Evolutionary conservation across 2,329 filamentous ascomycete genomes (phyloP).

Genomic region (Colletotrichum ledebouriae): DNA sequence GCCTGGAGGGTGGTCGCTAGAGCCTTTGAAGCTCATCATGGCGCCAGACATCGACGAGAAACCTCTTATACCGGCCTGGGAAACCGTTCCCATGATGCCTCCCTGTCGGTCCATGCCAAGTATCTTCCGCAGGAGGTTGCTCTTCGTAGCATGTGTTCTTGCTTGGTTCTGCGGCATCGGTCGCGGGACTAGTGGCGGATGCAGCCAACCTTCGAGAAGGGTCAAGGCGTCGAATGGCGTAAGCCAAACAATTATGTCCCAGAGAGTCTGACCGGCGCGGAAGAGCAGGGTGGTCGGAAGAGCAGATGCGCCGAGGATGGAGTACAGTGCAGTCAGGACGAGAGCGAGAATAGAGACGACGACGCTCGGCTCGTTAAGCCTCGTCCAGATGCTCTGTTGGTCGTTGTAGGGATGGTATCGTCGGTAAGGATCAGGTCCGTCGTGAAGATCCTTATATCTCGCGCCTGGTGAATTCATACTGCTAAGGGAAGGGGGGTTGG

Average conservation of each 20-base stretch:
- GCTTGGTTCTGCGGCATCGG: slow-evolving; percentile 54
- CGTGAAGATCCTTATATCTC: slow-evolving; percentile 34
- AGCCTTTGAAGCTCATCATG: slow-evolving; percentile 55
- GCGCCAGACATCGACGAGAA: slow-evolving; percentile 65
- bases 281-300: slow-evolving; percentile 48
- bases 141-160: slow-evolving; percentile 70
- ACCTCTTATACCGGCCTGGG: slow-evolving; percentile 69
- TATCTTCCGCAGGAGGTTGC: slow-evolving; percentile 73
- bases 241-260: slow-evolving; percentile 71
- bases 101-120: slow-evolving; percentile 68
- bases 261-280: slow-evolving; percentile 61
- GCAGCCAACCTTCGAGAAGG: slow-evolving; percentile 68
- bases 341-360: slow-evolving; percentile 53
- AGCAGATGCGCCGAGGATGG: slow-evolving; percentile 51
- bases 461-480: slow-evolving; percentile 42
- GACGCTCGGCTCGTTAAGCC: slow-evolving; percentile 52
- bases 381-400: slow-evolving; percentile 46
- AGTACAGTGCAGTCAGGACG: slow-evolving; percentile 51
- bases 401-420: slow-evolving; percentile 13
- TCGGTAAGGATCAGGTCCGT: slow-evolving; percentile 39
- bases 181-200: slow-evolving; percentile 58
- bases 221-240: slow-evolving; percentile 70
- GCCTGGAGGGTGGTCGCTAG: slow-evolving; percentile 69
- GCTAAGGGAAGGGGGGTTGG: slow-evolving; percentile 1
- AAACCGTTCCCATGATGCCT: slow-evolving; percentile 68